Conservation (phyloP, 1,284 basidiomycete species). For the Ganoderma meredithae region DNA sequence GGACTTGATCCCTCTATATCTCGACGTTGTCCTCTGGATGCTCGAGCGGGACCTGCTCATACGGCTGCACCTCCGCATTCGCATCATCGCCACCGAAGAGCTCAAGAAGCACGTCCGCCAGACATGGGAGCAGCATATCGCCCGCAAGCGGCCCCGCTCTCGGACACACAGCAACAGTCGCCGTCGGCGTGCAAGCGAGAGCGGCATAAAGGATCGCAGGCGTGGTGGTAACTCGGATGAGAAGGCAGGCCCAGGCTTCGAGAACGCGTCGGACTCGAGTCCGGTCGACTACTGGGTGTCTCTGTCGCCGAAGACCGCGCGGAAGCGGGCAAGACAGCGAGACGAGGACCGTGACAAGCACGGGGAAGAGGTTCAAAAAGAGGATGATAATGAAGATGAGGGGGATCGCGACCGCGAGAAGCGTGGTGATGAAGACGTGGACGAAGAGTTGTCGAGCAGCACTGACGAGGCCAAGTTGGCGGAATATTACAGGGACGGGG, state of each 20-base stretch:
- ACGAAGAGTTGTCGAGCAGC: slow-evolving; percentile 40
- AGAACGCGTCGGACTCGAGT: slow-evolving; percentile 35
- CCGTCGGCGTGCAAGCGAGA: slow-evolving; percentile 4
- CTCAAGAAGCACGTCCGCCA: slow-evolving; percentile 74
- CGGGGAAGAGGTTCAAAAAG: slow-evolving; percentile 30
- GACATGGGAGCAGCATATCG: slow-evolving; percentile 48
- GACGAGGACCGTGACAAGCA: slow-evolving; percentile 45
- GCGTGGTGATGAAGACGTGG: slow-evolving; percentile 41
- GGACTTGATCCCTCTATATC: slow-evolving; percentile 74
- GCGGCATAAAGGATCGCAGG: slow-evolving; percentile 23
- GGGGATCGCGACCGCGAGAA: slow-evolving; percentile 43
- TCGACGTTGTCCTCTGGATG: slow-evolving; percentile 92
- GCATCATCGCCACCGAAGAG: slow-evolving; percentile 80
- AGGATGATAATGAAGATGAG: slow-evolving; percentile 40
- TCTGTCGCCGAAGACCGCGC: slow-evolving; percentile 59
- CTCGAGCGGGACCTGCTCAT: slow-evolving; percentile 87
- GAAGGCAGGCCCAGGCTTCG: slow-evolving; percentile 33
- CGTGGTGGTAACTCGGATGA: slow-evolving; percentile 32
- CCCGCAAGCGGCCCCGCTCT: slow-evolving; percentile 43
- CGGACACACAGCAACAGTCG: slow-evolving; percentile 31
- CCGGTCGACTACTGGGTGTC: slow-evolving; percentile 45
- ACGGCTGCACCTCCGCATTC: slow-evolving; percentile 86
- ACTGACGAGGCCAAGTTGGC: slow-evolving; percentile 53
- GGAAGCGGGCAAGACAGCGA: slow-evolving; percentile 50
- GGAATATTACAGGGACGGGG: slow-evolving; percentile 41